Evolutionary conservation across 2,329 filamentous ascomycete genomes (phyloP), one percentile per base, ranked within the genome.

Genomic region (Fusarium sp.): DNA sequence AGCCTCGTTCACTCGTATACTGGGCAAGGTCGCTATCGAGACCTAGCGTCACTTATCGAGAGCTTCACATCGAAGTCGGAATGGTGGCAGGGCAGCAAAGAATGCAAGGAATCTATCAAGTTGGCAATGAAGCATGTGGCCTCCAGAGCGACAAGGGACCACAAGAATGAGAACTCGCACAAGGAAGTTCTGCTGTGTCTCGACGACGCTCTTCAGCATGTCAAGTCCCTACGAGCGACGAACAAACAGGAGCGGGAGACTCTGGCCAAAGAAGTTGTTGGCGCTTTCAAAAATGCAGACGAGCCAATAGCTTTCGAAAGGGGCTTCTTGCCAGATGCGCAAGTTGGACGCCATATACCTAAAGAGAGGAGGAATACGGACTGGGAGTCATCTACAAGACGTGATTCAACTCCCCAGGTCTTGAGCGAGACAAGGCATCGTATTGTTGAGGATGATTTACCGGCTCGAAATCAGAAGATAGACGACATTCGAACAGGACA

Each of bases 41-140:
- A 73, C 17, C 64, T 81, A 20, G 61, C 67, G 33, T 68, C 66
- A 33, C 62, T 82, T n/a, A 55, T 82, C 7, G 49, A 50, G 20
- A 67, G 57, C 13, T 80, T 80, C 47, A 73, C 58, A 10, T 73
- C 75, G 5, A 73, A 75, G 55, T 62, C 70, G 19, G 71, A 72
- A 44, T 78, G 76, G 72, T 81, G 79, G 79, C 75, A 78, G n/a
- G 77, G 77, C 11, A 78, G 76, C 47, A 74, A 72, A 35, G 72
- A 71, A 35, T 80, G 78, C 67, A 79, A 80, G 53, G 75, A 78
- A 57, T 77, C 73, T n/a, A 71, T 80, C 68, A 80, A 80, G 62
- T 68, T 76, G 23, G 78, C 77, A 10, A 79, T 80, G 72, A 79
- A 79, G 66, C 71, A 72, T 19, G 64, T 76, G 30, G 75, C 75